Evolutionary conservation across 1,139 yeast species (phyloP).

Genomic region (Ogataea hybrid): DNA sequence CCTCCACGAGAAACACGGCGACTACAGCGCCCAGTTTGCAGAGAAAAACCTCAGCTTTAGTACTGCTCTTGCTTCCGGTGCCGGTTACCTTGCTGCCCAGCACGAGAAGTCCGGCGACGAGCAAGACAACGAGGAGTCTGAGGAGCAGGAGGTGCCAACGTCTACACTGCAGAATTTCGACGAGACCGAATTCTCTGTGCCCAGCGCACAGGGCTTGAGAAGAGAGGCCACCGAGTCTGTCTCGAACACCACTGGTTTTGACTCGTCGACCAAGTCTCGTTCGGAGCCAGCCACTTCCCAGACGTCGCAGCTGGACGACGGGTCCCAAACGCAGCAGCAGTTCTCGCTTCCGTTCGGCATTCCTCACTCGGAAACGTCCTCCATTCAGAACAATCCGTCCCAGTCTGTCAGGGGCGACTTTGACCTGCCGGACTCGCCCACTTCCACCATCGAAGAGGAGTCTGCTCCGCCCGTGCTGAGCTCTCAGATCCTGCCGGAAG

Average conservation of each 20-base stretch:
- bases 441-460: constrained; percentile 31
- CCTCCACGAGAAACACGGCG: constrained; percentile 33
- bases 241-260: constrained; percentile 19
- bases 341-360: constrained; percentile 51
- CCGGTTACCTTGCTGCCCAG: constrained; percentile 13
- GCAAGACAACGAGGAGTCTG: neutral
- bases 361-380: constrained; percentile 83
- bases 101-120: constrained; percentile 1
- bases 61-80: constrained; percentile 28
- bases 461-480: constrained; percentile 24
- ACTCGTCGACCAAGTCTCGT: constrained; percentile 17
- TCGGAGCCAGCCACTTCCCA: constrained; percentile 33
- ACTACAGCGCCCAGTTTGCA: constrained; percentile 33
- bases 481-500: constrained; percentile 30
- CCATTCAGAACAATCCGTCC: constrained; percentile 91
- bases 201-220: constrained; percentile 22
- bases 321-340: constrained; percentile 24
- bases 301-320: constrained; percentile 38
- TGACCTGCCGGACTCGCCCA: constrained; percentile 58
- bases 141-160: constrained; percentile 30
- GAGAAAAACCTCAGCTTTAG: constrained; percentile 30
- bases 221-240: constrained; percentile 14
- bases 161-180: constrained; percentile 35
- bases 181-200: constrained; percentile 23
- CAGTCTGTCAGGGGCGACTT: constrained; percentile 82